These are phyloP conservation scores for Larix sibirica DNA, from an alignment of 83 land plant species.

Conservation along the genomic window DNA sequence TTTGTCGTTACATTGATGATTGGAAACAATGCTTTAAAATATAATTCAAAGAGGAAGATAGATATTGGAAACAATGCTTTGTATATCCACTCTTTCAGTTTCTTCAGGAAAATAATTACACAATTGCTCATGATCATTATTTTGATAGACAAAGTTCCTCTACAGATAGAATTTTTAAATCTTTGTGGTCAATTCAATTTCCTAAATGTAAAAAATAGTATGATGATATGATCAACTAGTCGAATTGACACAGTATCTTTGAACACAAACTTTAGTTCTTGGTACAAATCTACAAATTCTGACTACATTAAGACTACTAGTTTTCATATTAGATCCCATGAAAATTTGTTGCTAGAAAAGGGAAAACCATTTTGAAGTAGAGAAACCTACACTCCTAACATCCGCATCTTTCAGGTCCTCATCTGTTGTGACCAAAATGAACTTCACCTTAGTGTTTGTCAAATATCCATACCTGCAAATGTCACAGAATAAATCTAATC, in stretches of 20 bases:
- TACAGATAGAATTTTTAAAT: neutral
- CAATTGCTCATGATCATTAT: too few relatives aligned
- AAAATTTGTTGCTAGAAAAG: neutral
- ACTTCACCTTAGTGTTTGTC: slow-evolving; percentile 95
- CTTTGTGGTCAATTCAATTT: neutral
- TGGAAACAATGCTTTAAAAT: neutral
- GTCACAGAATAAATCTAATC: slow-evolving; percentile 10
- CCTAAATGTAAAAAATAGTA: neutral
- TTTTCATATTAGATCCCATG: neutral
- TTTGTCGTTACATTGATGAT: neutral
- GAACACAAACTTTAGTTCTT: too few relatives aligned
- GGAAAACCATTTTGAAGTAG: neutral
- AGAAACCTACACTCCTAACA: slow-evolving; percentile 80
- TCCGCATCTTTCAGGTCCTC: slow-evolving; percentile 92
- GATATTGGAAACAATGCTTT: too few relatives aligned
- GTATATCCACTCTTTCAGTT: too few relatives aligned
- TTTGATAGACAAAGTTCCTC: neutral
- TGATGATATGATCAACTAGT: too few relatives aligned
- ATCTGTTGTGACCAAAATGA: slow-evolving; percentile 93
- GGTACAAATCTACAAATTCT: neutral
- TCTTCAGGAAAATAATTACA: too few relatives aligned
- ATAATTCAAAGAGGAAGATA: too few relatives aligned
- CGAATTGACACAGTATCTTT: too few relatives aligned
- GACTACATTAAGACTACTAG: neutral
- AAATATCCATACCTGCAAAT: slow-evolving; percentile 88